These are phyloP conservation scores for Eragrostis nindensis DNA, from an alignment of 176 grass and related monocot species.

Conservation along the genomic window DNA sequence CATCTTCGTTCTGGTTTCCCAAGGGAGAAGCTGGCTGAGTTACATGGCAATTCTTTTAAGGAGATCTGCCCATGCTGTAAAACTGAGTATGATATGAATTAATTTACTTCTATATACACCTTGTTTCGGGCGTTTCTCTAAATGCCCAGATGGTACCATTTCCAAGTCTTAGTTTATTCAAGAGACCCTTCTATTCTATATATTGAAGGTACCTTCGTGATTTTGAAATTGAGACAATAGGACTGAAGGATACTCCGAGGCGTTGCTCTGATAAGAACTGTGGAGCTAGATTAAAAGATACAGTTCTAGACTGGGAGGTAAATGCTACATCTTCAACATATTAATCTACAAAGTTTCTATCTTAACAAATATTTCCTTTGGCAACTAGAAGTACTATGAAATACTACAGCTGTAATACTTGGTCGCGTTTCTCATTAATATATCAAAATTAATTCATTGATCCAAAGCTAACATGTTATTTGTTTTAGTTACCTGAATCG, in stretches of 20 bases:
- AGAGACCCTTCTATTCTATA: conserved; percentile 11
- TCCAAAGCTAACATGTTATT: conserved; percentile 22
- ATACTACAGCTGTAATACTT: neutral
- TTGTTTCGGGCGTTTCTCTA: neutral
- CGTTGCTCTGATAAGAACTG: conserved; percentile 77
- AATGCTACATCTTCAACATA: conserved; percentile 26
- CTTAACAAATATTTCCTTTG: conserved; percentile 24
- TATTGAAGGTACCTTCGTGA: conserved; percentile 84
- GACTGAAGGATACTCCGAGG: conserved; percentile 91
- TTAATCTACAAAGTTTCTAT: neutral
- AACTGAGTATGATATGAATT: conserved; percentile 70
- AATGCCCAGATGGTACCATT: conserved; percentile 21
- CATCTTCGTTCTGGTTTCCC: conserved; percentile 95
- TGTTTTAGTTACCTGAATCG: neutral
- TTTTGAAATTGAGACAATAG: conserved; percentile 99
- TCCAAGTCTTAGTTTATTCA: conserved; percentile 38
- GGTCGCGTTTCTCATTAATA: conserved; percentile 2
- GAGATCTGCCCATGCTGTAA: conserved; percentile 90
- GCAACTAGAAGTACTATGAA: neutral
- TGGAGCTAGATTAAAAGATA: conserved; percentile 84
- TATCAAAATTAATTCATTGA: conserved; percentile 9
- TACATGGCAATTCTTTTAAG: conserved; percentile 97
- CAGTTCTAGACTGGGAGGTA: conserved; percentile 99
- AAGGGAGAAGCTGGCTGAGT: conserved; percentile 83
- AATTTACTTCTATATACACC: conserved; percentile 10